Conservation (phyloP, 495 filamentous ascomycete species). For the Daldinia bambusicola region DNA sequence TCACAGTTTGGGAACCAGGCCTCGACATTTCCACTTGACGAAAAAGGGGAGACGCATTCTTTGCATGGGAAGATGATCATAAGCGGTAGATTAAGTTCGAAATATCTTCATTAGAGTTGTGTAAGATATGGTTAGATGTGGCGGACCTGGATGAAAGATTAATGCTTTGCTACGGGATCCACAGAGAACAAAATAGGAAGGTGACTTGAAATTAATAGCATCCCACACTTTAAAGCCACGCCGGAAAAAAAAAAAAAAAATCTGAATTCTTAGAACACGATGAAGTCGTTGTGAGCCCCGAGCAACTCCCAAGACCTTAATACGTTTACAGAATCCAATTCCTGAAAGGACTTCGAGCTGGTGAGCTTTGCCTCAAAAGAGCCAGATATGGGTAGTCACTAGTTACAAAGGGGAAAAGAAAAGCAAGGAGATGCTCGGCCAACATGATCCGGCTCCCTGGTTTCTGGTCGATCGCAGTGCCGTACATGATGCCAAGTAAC, state of each 20-base stretch:
- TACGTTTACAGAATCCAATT: neutral
- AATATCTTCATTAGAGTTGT: conserved; percentile 16
- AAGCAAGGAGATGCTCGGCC: conserved; percentile 17
- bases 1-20: neutral
- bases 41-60: conserved; percentile 8
- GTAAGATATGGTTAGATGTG: conserved; percentile 26
- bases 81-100: conserved; percentile 17
- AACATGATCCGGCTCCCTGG: conserved; percentile 30
- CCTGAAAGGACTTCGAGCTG: neutral
- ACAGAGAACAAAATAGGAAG: conserved; percentile 23
- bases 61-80: conserved; percentile 15
- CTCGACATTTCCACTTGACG: conserved; percentile 6
- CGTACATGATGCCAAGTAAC: conserved; percentile 33
- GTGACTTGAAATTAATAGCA: conserved; percentile 4
- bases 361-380: too few relatives aligned
- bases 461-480: conserved; percentile 28
- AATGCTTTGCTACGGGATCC: conserved; percentile 10
- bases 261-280: too few relatives aligned
- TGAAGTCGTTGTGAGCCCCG: too few relatives aligned
- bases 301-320: neutral
- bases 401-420: conserved; percentile 14
- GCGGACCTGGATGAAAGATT: conserved; percentile 20
- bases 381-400: conserved; percentile 3
- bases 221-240: neutral
- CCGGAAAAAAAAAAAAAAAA: neutral